Percentiles rank a stretch among this genome's conserved stretches.
These are phyloP conservation scores for Conoideocrella luteorostrata DNA, from an alignment of 2,329 filamentous ascomycete species.

Conservation along the genomic window DNA sequence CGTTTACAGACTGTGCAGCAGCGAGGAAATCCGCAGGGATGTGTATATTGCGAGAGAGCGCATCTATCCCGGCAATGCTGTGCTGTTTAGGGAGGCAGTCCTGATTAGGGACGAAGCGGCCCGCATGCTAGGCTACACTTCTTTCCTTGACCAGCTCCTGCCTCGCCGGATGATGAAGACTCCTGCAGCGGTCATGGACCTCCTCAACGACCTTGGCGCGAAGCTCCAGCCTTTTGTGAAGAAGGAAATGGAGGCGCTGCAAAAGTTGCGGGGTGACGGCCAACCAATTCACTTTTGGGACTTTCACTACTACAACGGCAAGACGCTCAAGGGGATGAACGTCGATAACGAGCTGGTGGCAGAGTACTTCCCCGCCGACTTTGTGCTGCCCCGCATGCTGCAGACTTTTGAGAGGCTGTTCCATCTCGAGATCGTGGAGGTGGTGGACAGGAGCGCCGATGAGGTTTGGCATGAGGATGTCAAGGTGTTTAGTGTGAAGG, in stretches of 20 bases:
- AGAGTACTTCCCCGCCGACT: constrained; percentile 5
- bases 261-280: not conserved
- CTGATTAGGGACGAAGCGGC: constrained; percentile 10
- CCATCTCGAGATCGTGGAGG: not conserved
- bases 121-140: constrained; percentile 5
- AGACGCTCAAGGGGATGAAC: not conserved
- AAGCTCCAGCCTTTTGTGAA: not conserved
- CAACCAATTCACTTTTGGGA: constrained; percentile 4
- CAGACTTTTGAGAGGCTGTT: constrained; percentile 4
- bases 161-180: constrained; percentile 5
- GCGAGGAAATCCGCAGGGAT: not conserved
- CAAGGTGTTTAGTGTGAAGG: constrained; percentile 1
- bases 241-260: not conserved
- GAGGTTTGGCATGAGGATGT: constrained; percentile 8
- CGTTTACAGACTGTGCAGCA: constrained; percentile 1
- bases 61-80: constrained; percentile 1
- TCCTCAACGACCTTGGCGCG: not conserved
- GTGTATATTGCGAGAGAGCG: not conserved
- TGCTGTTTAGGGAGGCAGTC: constrained; percentile 5
- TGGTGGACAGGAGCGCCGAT: not conserved
- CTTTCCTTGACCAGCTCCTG: constrained; percentile 3
- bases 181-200: constrained; percentile 1
- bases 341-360: constrained; percentile 6
- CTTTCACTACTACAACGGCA: constrained; percentile 2
- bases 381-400: constrained; percentile 3